Conservation (phyloP, 1,139 yeast genomes). For the Kodamaea fungicola region DNA sequence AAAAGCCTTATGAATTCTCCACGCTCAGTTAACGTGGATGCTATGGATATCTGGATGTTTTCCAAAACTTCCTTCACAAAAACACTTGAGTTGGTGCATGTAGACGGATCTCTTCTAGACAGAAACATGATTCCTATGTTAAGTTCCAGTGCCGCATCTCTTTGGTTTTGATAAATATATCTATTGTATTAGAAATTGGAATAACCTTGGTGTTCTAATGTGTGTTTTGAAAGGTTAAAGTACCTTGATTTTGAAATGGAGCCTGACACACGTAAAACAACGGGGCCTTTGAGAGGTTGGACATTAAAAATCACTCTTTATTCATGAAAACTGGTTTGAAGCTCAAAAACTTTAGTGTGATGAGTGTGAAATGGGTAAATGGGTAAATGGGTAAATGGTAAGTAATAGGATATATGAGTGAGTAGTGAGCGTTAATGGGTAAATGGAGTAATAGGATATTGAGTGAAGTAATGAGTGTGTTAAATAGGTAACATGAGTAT, state of each 20-base stretch:
- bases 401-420: too few relatives aligned
- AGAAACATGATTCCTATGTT: constrained; percentile 47
- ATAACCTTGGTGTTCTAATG: constrained; percentile 31
- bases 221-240: constrained; percentile 25
- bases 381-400: too few relatives aligned
- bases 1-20: too few relatives aligned
- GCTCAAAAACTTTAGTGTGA: too few relatives aligned
- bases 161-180: constrained; percentile 26
- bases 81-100: constrained; percentile 26
- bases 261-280: constrained; percentile 11
- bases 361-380: too few relatives aligned
- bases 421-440: too few relatives aligned
- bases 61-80: constrained; percentile 18
- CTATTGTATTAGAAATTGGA: constrained; percentile 37
- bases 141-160: constrained; percentile 19
- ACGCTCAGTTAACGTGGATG: constrained; percentile 31
- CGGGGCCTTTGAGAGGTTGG: constrained; percentile 25
- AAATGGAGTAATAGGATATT: too few relatives aligned
- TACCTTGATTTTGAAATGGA: constrained; percentile 21
- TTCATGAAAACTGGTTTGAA: too few relatives aligned
- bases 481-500: too few relatives aligned
- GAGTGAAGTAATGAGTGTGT: too few relatives aligned
- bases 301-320: too few relatives aligned
- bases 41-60: constrained; percentile 10
- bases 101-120: constrained; percentile 18